phyloP scores from a whole-genome alignment of 2,329 filamentous ascomycete species.

The Fonsecaea multimorphosa region DNA sequence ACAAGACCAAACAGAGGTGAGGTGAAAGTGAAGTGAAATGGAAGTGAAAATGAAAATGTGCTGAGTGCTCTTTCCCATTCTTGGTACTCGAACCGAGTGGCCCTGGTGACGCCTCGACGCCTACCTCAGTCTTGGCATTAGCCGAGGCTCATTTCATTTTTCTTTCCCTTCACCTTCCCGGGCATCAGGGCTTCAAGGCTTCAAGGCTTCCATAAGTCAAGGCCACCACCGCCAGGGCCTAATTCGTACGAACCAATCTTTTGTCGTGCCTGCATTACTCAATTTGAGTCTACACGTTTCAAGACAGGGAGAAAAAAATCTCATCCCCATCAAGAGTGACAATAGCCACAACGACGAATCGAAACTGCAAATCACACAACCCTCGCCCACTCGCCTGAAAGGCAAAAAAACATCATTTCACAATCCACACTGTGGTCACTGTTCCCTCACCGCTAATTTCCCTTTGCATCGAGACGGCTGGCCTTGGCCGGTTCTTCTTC shows the following conservation, averaged over 20 bases:
- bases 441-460: constrained; percentile 15
- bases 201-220: not conserved
- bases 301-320: not conserved
- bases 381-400: constrained; percentile 12
- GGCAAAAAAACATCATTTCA: not conserved
- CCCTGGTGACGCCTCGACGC: no score
- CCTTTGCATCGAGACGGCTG: not conserved
- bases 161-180: not conserved
- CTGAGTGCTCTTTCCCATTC: no score
- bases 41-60: not conserved
- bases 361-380: not conserved
- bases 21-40: constrained; percentile 1
- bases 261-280: not conserved
- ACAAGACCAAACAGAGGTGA: not conserved
- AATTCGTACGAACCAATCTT: not conserved
- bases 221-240: not conserved
- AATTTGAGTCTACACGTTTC: not conserved
- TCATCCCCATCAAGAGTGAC: not conserved
- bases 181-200: not conserved
- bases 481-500: constrained; percentile 4
- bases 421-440: not conserved
- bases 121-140: constrained; percentile 2
- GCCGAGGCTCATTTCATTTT: constrained; percentile 19
- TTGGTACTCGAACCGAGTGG: no score
- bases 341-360: not conserved